Evolutionary conservation across 2,329 filamentous ascomycete species (phyloP).

Genomic region (Emericellopsis cladophorae): DNA sequence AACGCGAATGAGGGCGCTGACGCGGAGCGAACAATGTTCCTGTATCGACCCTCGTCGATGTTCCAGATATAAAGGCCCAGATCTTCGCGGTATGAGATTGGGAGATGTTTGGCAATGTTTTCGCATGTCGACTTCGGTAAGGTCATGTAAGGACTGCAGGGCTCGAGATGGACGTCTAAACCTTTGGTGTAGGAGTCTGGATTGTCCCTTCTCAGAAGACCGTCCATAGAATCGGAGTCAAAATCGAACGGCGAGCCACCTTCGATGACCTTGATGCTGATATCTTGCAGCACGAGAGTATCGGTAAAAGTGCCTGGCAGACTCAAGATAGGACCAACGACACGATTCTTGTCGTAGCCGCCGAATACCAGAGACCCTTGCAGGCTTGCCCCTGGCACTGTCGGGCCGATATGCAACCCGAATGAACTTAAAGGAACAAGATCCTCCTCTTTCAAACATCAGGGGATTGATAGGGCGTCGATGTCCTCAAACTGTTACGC

Average conservation of each 20-base stretch:
- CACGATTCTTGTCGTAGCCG: slow-evolving; percentile 26
- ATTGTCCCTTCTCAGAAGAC: slow-evolving; percentile 15
- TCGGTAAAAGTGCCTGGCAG: slow-evolving; percentile 8
- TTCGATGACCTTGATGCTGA: slow-evolving; percentile 23
- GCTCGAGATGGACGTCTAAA: slow-evolving; percentile 17
- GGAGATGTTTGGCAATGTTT: slow-evolving; percentile 21
- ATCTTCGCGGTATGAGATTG: slow-evolving; percentile 18
- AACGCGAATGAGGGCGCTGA: slow-evolving; percentile 27
- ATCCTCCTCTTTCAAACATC: slow-evolving; percentile 8
- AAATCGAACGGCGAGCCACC: slow-evolving; percentile 25
- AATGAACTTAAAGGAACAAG: slow-evolving; percentile 24
- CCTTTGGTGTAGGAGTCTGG: slow-evolving; percentile 9
- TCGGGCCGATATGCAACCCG: slow-evolving; percentile 27
- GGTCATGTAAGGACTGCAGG: slow-evolving; percentile 25
- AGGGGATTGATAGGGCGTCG: slow-evolving; percentile 16
- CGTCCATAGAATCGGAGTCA: slow-evolving; percentile 5
- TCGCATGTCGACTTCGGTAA: slow-evolving; percentile 26
- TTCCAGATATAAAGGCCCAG: slow-evolving; percentile 29
- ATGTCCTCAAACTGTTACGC: slow-evolving; percentile 8
- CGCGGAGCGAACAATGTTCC: slow-evolving; percentile 24
- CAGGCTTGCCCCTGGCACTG: slow-evolving; percentile 10
- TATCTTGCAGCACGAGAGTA: slow-evolving; percentile 19
- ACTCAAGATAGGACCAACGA: slow-evolving; percentile 17
- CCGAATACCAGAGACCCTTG: slow-evolving; percentile 23
- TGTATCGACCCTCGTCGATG: slow-evolving; percentile 16